Conservation (phyloP, 306 rosid genomes). For the Lotus japonicus region DNA sequence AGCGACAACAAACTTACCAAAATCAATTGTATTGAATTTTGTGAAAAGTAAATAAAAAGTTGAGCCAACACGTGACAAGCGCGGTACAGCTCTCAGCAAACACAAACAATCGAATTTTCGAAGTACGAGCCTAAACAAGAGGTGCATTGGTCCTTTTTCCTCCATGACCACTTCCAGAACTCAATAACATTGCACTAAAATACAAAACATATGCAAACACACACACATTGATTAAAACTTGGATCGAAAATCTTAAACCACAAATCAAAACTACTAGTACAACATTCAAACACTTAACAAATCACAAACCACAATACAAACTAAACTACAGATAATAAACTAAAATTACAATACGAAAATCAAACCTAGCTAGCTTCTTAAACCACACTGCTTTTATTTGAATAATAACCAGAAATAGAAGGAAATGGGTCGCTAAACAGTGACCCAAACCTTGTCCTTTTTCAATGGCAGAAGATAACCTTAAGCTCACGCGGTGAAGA, state of each 20-base stretch:
- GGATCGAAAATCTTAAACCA: too few species aligned
- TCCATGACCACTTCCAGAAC: too few species aligned
- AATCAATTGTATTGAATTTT: too few species aligned
- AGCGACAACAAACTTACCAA: too few species aligned
- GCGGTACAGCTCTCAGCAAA: not conserved
- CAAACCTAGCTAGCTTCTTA: not conserved
- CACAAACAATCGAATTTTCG: not conserved
- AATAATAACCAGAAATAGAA: not conserved
- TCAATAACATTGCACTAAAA: too few species aligned
- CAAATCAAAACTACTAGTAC: too few species aligned
- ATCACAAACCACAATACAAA: not conserved
- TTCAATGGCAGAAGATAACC: constrained; percentile 81
- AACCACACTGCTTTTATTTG: not conserved
- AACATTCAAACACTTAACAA: too few species aligned
- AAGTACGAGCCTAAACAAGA: not conserved
- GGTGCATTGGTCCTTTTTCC: not conserved
- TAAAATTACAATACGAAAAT: not conserved
- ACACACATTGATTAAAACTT: too few species aligned
- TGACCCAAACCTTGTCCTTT: not conserved
- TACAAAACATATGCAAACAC: too few species aligned
- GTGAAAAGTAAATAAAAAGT: too few species aligned
- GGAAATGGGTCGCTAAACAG: constrained; percentile 5
- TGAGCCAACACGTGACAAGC: too few species aligned
- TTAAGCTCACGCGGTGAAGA: constrained; percentile 87
- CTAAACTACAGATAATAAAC: not conserved